Percentiles rank a stretch among this genome's conserved stretches.
phyloP scores from a whole-genome alignment of 2,329 filamentous ascomycete species.

The Aspergillus phoenicis region DNA sequence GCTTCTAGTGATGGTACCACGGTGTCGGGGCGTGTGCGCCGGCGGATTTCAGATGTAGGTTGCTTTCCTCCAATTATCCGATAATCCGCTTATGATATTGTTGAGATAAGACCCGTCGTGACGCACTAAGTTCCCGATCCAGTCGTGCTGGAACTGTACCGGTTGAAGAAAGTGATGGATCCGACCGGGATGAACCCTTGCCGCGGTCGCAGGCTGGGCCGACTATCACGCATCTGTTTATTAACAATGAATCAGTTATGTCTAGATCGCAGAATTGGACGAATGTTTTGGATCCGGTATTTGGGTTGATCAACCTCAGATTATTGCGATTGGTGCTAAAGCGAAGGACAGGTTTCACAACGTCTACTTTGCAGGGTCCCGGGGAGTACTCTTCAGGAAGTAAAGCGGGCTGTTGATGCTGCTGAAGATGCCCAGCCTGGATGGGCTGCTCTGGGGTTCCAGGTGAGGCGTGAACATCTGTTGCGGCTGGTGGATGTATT shows the following conservation, averaged over 20 bases:
- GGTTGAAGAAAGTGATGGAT: not conserved
- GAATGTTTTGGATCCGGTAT: slow-evolving; percentile 29
- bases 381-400: slow-evolving; percentile 23
- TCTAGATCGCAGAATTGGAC: slow-evolving; percentile 28
- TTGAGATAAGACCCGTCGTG: not conserved
- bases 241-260: slow-evolving; percentile 28
- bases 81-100: not conserved
- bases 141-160: not conserved
- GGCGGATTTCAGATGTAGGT: slow-evolving; percentile 5
- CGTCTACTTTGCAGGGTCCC: slow-evolving; percentile 27
- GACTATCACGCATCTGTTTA: slow-evolving; percentile 24
- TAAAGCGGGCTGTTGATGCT: slow-evolving; percentile 25
- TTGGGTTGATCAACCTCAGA: not conserved
- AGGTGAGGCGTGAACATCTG: slow-evolving; percentile 22
- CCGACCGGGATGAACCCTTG: not conserved
- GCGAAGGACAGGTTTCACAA: slow-evolving; percentile 20
- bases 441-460: slow-evolving; percentile 24
- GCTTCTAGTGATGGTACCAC: slow-evolving; percentile 9
- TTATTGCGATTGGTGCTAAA: not conserved
- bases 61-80: not conserved
- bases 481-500: slow-evolving; percentile 24
- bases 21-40: not conserved
- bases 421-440: slow-evolving; percentile 26
- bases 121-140: slow-evolving; percentile 4
- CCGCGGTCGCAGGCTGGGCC: slow-evolving; percentile 24